A percentile compares a stretch with the other conserved stretches of the same genome.
Conservation (phyloP, 495 filamentous ascomycete species). For the Parathielavia appendiculata region DNA sequence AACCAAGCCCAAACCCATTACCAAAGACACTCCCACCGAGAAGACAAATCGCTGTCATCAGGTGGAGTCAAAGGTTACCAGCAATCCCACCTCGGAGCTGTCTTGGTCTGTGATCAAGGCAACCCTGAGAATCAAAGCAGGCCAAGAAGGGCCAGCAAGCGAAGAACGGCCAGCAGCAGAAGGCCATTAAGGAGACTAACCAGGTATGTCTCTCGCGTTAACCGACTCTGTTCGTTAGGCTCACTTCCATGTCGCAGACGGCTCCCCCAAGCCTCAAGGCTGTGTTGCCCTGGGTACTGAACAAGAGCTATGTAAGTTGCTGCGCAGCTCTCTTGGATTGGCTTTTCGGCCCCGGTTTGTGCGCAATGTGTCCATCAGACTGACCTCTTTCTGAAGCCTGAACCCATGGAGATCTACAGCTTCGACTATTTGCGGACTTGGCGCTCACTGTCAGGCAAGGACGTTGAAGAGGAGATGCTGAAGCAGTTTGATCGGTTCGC, state of each 20-base stretch:
- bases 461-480: neutral
- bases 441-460: neutral
- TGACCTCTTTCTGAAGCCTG: constrained; percentile 3
- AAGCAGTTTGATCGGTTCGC: neutral
- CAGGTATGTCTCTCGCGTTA: neutral
- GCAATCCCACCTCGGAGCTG: no score
- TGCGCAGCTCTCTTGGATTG: no score
- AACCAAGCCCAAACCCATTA: neutral
- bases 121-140: neutral
- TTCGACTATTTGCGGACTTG: constrained; percentile 10
- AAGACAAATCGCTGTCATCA: neutral
- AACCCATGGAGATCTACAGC: neutral
- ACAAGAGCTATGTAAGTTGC: neutral
- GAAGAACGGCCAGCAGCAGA: neutral
- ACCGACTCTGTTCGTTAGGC: neutral
- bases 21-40: neutral
- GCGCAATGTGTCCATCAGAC: neutral
- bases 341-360: neutral
- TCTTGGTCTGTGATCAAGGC: neutral
- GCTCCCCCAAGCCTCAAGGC: neutral
- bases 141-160: neutral
- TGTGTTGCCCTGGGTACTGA: constrained; percentile 6
- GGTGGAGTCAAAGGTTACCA: neutral
- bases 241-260: neutral
- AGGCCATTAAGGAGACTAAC: neutral